Evolutionary conservation across 2,329 filamentous ascomycete genomes (phyloP).

Genomic region (Trichophyton mentagrophytes): DNA sequence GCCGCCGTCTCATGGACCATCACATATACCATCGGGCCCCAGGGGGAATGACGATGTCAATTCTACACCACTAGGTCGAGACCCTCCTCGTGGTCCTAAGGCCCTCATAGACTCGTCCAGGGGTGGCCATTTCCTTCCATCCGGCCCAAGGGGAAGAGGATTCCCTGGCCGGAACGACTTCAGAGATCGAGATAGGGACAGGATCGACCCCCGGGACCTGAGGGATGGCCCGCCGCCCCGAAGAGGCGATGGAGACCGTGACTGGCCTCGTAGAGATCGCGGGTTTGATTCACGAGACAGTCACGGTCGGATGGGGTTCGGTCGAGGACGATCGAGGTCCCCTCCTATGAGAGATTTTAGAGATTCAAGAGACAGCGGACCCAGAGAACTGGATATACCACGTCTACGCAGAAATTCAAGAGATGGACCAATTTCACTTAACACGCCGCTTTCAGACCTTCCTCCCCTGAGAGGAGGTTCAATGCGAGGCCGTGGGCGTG

Average conservation of each 20-base stretch:
- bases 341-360: constrained; percentile 31
- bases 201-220: constrained; percentile 16
- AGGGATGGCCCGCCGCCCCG: constrained; percentile 26
- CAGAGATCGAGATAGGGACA: constrained; percentile 36
- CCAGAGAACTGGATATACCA: constrained; percentile 28
- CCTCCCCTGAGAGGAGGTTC: constrained; percentile 25
- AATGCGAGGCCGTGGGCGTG: constrained; percentile 32
- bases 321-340: constrained; percentile 34
- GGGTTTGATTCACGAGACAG: constrained; percentile 34
- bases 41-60: constrained; percentile 46
- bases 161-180: constrained; percentile 47
- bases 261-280: constrained; percentile 37
- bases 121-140: constrained; percentile 33
- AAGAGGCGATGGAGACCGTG: constrained; percentile 26
- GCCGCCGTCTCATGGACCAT: constrained; percentile 35
- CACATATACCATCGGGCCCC: constrained; percentile 40
- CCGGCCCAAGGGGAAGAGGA: constrained; percentile 47
- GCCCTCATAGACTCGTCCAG: constrained; percentile 59
- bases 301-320: constrained; percentile 28
- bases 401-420: constrained; percentile 34
- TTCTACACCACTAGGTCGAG: constrained; percentile 46
- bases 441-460: constrained; percentile 25
- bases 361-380: constrained; percentile 25
- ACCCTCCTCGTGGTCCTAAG: constrained; percentile 71
- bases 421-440: constrained; percentile 30